Percentiles rank a stretch among this genome's conserved stretches.
Conservation (phyloP, 2,329 filamentous ascomycete species). For the Blumeria graminis region DNA sequence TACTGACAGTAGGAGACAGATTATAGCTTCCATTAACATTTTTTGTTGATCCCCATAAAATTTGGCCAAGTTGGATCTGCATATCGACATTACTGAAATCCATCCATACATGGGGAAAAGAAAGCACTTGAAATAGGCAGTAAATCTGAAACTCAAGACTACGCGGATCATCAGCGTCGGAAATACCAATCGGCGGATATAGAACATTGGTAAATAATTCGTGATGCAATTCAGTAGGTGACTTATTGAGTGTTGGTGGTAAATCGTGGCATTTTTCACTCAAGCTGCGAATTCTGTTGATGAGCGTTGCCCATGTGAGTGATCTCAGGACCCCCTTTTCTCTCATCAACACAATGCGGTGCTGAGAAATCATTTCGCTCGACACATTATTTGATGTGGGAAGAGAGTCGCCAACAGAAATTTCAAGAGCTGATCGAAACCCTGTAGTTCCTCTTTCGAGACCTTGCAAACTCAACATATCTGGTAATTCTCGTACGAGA, state of each 20-base stretch:
- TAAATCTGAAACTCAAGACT: constrained; percentile 47
- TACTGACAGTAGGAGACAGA: constrained; percentile 22
- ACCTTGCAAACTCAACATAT: constrained; percentile 49
- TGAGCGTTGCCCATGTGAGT: constrained; percentile 30
- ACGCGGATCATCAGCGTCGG: constrained; percentile 32
- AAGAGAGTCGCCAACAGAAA: constrained; percentile 38
- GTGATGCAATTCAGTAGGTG: constrained; percentile 33
- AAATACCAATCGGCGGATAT: constrained; percentile 28
- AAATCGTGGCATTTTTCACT: constrained; percentile 30
- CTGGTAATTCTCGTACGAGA: constrained; percentile 22
- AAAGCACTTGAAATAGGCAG: constrained; percentile 39
- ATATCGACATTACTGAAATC: constrained; percentile 54
- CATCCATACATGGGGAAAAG: constrained; percentile 42
- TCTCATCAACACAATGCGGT: constrained; percentile 14
- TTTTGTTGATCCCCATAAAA: constrained; percentile 36
- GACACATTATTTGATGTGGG: constrained; percentile 5
- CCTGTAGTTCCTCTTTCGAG: constrained; percentile 48
- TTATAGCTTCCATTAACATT: too few relatives aligned
- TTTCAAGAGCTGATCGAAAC: constrained; percentile 41
- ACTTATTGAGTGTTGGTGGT: constrained; percentile 23
- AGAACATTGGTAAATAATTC: constrained; percentile 36
- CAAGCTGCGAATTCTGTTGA: constrained; percentile 30
- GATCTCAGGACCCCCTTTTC: constrained; percentile 21
- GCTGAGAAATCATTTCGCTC: constrained; percentile 6
- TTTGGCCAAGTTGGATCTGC: constrained; percentile 47